Base-by-base conservation (phyloP, 2,329 filamentous ascomycete genomes). In the Clarireedia paspali region DNA sequence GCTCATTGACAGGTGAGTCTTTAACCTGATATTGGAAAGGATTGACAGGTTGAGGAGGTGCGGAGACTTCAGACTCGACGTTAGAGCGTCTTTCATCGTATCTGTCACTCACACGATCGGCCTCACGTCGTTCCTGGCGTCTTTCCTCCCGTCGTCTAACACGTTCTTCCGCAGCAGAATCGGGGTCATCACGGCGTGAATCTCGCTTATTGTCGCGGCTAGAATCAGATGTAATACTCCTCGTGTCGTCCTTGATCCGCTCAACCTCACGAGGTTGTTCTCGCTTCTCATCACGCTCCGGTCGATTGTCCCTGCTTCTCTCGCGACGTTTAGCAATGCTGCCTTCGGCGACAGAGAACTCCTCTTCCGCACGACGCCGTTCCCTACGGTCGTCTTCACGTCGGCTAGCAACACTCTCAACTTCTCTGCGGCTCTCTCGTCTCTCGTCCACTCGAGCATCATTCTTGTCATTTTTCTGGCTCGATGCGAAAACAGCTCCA, bases 21-120 rank as follows among this genome's bases (percentile, higher is more conserved):
- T 73, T 61, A 58, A 83, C 77, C 67, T 79, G 80, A 64, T 74
- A 84, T 66, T 82, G 75, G 66, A 84, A 84, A 17, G 81, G 79
- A 68, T 85, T 77, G 64, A 80, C 67, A 50, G 36, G 26, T 24
- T 24, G 53, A 50, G 46, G 14, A 42, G 60, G 58, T 34, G 55
- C 57, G 36, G 62, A 61, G 57, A 60, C 64, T 62, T 52, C 65
- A 42, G 57, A 62, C 57, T 63, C 70, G 61, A 62, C 71, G 64
- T 57, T 68, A 45, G 60, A 38, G 38, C 56, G 56, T 47, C 57
- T 56, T n/a, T 61, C 56, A 46, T 65, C 57, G 48, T 59, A 51
- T 17, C 57, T 52, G 17, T 61, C 60, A 36, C 61, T 59, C n/a
- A 58, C 49, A 10, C 57, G 60, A 39, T 57, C 50, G 17, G 62